Percentiles rank a stretch among this genome's conserved stretches.
These are phyloP conservation scores for Zymoseptoria crescenta DNA, from an alignment of 2,329 filamentous ascomycete genomes.

Conservation along the genomic window DNA sequence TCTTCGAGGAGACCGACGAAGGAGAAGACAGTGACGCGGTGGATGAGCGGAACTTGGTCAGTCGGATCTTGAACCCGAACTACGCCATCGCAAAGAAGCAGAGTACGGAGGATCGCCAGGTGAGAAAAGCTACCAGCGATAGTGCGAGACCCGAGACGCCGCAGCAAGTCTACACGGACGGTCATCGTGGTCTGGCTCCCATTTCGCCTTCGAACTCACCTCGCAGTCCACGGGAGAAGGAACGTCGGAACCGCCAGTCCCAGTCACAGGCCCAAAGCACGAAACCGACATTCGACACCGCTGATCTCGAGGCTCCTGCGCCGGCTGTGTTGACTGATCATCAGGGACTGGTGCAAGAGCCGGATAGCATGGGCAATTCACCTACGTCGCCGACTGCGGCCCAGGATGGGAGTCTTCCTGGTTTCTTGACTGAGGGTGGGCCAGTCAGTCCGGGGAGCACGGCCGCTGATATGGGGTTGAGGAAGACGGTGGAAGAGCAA, in stretches of 20 bases:
- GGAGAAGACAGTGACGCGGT: constrained; percentile 39
- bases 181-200: constrained; percentile 34
- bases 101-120: constrained; percentile 8
- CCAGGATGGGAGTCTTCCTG: background rate
- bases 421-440: constrained; percentile 4
- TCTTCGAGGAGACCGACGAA: constrained; percentile 38
- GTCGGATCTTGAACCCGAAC: constrained; percentile 24
- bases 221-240: constrained; percentile 1
- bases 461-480: constrained; percentile 21
- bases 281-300: constrained; percentile 14
- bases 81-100: constrained; percentile 15
- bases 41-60: constrained; percentile 25
- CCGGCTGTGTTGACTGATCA: constrained; percentile 3
- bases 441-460: constrained; percentile 15
- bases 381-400: background rate
- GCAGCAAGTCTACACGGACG: constrained; percentile 18
- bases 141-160: constrained; percentile 2
- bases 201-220: constrained; percentile 12
- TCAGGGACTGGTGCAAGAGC: constrained; percentile 21
- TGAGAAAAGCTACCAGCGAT: background rate
- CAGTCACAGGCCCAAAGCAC: constrained; percentile 4
- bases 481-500: constrained; percentile 29
- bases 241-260: constrained; percentile 7
- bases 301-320: constrained; percentile 12
- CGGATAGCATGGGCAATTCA: constrained; percentile 4